phyloP scores from a whole-genome alignment of 805 yeast species.

The Metschnikowia reukaufii region DNA sequence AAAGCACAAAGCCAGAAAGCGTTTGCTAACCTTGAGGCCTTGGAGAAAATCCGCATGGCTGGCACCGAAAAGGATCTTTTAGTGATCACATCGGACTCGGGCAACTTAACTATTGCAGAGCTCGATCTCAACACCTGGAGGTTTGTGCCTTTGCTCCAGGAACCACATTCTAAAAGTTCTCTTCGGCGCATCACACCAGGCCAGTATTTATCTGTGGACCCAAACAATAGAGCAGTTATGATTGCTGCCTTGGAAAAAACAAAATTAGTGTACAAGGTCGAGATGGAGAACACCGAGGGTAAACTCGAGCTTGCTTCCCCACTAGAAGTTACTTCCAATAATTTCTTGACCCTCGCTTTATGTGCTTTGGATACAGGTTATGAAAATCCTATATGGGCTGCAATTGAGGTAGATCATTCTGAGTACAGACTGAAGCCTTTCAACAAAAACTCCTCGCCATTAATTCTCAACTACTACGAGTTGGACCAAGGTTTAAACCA shows the following conservation, averaged over 20 bases:
- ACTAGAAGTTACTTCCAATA: conserved; percentile 59
- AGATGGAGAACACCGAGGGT: conserved; percentile 42
- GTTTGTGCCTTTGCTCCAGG: conserved; percentile 54
- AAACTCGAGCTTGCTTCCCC: conserved; percentile 64
- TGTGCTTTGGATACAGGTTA: conserved; percentile 70
- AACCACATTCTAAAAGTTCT: conserved; percentile 74
- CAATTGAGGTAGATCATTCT: conserved; percentile 64
- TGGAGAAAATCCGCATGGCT: conserved; percentile 51
- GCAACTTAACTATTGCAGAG: conserved; percentile 59
- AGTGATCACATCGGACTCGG: conserved; percentile 78
- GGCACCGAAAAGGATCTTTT: conserved; percentile 58
- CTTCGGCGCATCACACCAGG: conserved; percentile 77
- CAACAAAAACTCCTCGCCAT: conserved; percentile 15
- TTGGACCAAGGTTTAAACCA: conserved; percentile 85
- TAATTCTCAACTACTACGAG: conserved; percentile 65
- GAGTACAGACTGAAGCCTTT: conserved; percentile 24
- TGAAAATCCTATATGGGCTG: conserved; percentile 83
- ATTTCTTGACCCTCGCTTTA: conserved; percentile 50
- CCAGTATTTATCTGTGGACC: conserved; percentile 66
- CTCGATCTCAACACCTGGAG: conserved; percentile 34
- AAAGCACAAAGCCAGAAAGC: conserved; percentile 44
- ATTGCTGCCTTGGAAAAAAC: conserved; percentile 71
- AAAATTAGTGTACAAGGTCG: conserved; percentile 67
- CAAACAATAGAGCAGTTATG: conserved; percentile 67
- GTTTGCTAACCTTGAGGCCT: conserved; percentile 57